A percentile compares a stretch with the other conserved stretches of the same genome.
These are phyloP conservation scores for Acmispon strigosus DNA, from an alignment of 306 rosid genomes.

Conservation along the genomic window DNA sequence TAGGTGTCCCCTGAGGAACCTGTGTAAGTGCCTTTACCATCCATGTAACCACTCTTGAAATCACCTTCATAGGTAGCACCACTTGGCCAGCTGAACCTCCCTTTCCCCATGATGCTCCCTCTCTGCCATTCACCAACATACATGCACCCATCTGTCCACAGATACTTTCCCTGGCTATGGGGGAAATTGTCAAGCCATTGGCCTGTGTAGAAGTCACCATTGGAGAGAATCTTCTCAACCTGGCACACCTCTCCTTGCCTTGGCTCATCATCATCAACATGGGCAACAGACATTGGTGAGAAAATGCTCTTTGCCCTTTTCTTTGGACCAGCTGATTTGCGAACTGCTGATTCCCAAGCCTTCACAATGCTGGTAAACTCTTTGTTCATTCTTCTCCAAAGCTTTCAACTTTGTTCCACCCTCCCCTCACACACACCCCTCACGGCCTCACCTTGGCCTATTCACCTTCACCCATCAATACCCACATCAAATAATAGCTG, in stretches of 20 bases:
- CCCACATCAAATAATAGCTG: conserved; percentile 3
- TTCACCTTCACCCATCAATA: conserved; percentile 36
- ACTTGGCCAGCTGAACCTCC: conserved; percentile 88
- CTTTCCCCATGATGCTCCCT: conserved; percentile 62
- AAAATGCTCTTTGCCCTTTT: conserved; percentile 52
- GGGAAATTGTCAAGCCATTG: conserved; percentile 58
- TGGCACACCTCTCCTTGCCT: conserved; percentile 32
- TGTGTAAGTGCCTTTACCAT: conserved; percentile 77
- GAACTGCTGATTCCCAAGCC: conserved; percentile 72
- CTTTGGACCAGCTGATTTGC: conserved; percentile 50
- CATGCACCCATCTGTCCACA: conserved; percentile 97
- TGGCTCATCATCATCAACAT: conserved; percentile 65
- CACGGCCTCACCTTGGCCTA: conserved; percentile 1
- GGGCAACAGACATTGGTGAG: conserved; percentile 77
- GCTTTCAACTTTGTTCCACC: neutral
- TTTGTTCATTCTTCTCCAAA: conserved; percentile 55
- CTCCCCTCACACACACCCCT: neutral
- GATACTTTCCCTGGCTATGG: conserved; percentile 71
- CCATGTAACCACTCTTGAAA: conserved; percentile 69
- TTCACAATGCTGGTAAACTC: conserved; percentile 41
- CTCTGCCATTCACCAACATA: conserved; percentile 77
- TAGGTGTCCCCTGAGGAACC: conserved; percentile 73
- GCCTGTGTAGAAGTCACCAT: conserved; percentile 81
- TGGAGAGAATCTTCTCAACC: conserved; percentile 52
- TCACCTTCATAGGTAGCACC: conserved; percentile 96